Percentiles rank a stretch among this genome's conserved stretches.
phyloP scores from a whole-genome alignment of 345 rosid genomes.

The Linum tenue region DNA sequence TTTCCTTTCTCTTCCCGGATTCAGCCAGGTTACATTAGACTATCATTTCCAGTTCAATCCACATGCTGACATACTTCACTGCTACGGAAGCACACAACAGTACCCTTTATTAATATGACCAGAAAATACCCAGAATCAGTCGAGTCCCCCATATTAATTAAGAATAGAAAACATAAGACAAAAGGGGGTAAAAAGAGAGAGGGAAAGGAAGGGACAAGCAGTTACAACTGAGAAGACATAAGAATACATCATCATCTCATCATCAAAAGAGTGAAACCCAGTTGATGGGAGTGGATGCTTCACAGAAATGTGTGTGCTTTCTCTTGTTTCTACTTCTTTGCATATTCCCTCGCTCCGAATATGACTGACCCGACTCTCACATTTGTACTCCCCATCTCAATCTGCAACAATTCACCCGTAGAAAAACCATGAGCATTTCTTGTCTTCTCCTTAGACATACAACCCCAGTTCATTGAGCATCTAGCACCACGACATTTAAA shows the following conservation, averaged over 20 bases:
- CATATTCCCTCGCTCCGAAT: constrained; percentile 87
- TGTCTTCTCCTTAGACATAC: neutral
- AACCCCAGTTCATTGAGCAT: no score
- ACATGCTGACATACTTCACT: no score
- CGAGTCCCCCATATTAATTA: no score
- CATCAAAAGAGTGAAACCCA: neutral
- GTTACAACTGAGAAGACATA: neutral
- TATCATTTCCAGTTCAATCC: no score
- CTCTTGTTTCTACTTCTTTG: constrained; percentile 28
- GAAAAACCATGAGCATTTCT: neutral
- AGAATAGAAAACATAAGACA: no score
- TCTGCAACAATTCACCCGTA: constrained; percentile 32
- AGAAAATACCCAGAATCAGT: no score
- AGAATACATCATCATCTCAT: no score
- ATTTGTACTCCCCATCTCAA: constrained; percentile 88
- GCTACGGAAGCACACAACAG: no score
- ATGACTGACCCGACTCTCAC: constrained; percentile 86
- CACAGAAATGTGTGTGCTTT: neutral
- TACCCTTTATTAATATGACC: no score
- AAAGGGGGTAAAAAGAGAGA: neutral
- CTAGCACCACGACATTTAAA: neutral
- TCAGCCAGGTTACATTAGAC: no score
- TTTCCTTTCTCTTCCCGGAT: no score
- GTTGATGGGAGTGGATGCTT: neutral
- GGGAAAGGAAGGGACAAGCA: neutral